A percentile compares a stretch with the other conserved stretches of the same genome.
Conservation (phyloP, 441 rosid species). For the Euphorbia celastroides region DNA sequence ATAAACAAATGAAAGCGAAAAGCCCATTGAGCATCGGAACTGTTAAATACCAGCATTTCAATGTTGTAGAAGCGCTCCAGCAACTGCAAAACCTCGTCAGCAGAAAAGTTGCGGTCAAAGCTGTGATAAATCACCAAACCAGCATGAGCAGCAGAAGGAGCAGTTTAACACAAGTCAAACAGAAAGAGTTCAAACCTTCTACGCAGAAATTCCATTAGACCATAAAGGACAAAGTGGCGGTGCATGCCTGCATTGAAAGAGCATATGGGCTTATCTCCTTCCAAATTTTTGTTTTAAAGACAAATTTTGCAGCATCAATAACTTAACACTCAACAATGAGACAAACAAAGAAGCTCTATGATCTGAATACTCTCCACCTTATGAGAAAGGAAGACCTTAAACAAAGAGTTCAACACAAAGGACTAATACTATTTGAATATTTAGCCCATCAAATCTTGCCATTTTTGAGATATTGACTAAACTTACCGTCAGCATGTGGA, state of each 20-base stretch:
- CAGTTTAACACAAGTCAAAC: not conserved
- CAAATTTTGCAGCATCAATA: not conserved
- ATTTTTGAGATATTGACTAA: not conserved
- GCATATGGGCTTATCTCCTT: not conserved
- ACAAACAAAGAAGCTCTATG: not conserved
- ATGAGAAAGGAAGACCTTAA: no score
- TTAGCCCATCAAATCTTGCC: not conserved
- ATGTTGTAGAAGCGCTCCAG: constrained; percentile 88
- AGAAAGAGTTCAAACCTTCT: no score
- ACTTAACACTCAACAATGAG: not conserved
- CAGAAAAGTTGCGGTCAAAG: constrained; percentile 75
- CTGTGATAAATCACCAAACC: constrained; percentile 35
- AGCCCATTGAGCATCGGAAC: no score
- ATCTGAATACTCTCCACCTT: not conserved
- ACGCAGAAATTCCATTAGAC: constrained; percentile 88
- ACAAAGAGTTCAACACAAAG: no score
- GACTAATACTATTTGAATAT: no score
- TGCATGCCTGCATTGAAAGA: constrained; percentile 63
- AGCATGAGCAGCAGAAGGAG: no score
- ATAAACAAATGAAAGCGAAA: not conserved
- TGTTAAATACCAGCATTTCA: constrained; percentile 72
- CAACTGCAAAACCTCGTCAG: constrained; percentile 86
- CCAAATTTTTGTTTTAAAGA: not conserved
- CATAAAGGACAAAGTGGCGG: constrained; percentile 86
- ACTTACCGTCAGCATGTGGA: not conserved